Conservation (phyloP, 768 basidiomycete genomes). For the Imleria badia region DNA sequence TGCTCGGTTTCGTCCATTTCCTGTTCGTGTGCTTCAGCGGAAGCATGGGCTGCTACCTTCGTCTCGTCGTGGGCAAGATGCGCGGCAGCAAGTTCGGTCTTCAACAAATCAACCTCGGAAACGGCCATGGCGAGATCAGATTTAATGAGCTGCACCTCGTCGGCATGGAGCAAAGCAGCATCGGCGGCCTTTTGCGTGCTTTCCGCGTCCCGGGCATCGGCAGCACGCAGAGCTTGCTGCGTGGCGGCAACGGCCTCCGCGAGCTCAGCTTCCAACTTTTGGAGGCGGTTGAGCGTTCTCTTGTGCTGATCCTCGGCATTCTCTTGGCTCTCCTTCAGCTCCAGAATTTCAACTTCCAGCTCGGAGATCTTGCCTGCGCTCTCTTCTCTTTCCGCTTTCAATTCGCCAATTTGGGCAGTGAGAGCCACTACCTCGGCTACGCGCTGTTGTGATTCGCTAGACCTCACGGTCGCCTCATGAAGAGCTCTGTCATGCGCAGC, state of each 20-base stretch:
- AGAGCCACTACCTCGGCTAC: constrained; percentile 44
- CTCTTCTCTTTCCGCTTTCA: constrained; percentile 71
- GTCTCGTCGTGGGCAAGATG: constrained; percentile 49
- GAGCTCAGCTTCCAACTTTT: constrained; percentile 54
- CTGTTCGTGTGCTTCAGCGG: constrained; percentile 46
- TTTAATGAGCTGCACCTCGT: constrained; percentile 43
- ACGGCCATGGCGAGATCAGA: constrained; percentile 45
- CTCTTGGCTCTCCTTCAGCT: constrained; percentile 72
- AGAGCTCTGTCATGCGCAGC: constrained; percentile 48
- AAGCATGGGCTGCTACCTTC: constrained; percentile 42
- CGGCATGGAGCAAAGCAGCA: constrained; percentile 42
- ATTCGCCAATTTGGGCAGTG: constrained; percentile 45
- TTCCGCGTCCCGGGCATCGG: constrained; percentile 48
- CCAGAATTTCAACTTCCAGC: constrained; percentile 77
- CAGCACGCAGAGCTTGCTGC: constrained; percentile 47
- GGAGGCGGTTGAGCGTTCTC: constrained; percentile 44
- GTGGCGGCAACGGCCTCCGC: constrained; percentile 46
- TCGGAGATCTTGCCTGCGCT: constrained; percentile 71
- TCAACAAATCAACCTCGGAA: constrained; percentile 46
- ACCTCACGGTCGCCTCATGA: constrained; percentile 45
- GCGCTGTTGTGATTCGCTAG: constrained; percentile 48
- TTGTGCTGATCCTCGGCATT: constrained; percentile 57
- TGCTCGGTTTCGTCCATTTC: constrained; percentile 55
- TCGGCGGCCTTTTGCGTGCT: constrained; percentile 40
- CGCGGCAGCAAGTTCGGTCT: constrained; percentile 46